Base-by-base conservation (phyloP, 495 filamentous ascomycete species). In the Xylaria intraflava region DNA sequence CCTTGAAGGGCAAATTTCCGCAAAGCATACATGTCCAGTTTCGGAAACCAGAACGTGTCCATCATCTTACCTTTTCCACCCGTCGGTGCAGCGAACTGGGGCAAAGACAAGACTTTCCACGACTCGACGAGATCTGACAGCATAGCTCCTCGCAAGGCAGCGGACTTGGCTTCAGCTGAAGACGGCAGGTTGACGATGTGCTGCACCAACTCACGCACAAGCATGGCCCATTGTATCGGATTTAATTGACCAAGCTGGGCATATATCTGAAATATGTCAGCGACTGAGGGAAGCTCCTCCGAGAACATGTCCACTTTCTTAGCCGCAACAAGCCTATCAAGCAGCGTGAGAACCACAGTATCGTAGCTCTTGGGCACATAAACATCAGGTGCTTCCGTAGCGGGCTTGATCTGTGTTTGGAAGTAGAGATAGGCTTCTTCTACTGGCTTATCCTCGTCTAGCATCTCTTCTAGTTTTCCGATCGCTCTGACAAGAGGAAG, bases 371-470 rank as follows among this genome's bases (percentile, higher is more conserved):
- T 44, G 10, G 62, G 60, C 19, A 65, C 33, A 22, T 43, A 39
- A n/a, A 53, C 31, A 29, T 51, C 58, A 2, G 56, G 48, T 12
- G 62, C 22, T 12, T 22, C 39, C 19, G 69, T 44, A 30, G 58
- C 56, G 14, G 70, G 72, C 17, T 64, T 61, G 20, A 74, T 60
- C n/a, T 66, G 61, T 17, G 67, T 51, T 11, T 68, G 61, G 52
- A 78, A 75, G 44, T 68, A 71, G 7, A 46, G 16, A 57, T 69
- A 80, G 11, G 72, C 62, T 1, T 69, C 62, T 10, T 51, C 30
- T 7, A 58, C 47, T 1, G 69, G 48, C 14, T 45, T 31, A 35
- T 58, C 58, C 3, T 49, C 55, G 1, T 65, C 57, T 12, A 77
- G 33, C 65, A 73, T 75, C 16, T 58, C 55, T 49, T 67, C 62